phyloP scores from a whole-genome alignment of 2,329 filamentous ascomycete species.

The Alternaria ventricosa region DNA sequence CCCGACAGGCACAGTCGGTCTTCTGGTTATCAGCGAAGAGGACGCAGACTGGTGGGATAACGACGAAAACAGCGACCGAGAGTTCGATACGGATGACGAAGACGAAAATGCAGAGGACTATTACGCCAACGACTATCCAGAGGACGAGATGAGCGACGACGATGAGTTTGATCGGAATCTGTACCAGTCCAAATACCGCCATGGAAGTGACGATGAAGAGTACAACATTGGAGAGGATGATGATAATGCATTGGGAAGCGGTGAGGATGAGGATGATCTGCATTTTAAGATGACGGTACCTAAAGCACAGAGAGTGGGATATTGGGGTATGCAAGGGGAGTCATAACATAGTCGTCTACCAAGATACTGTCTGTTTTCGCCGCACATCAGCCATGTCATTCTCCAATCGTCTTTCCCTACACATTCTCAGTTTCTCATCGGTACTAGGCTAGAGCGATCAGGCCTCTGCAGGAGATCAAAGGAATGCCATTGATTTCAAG shows the following conservation, averaged over 20 bases:
- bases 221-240: constrained; percentile 30
- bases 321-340: constrained; percentile 34
- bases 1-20: constrained; percentile 45
- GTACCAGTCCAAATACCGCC: constrained; percentile 49
- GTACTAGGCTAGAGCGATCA: neutral
- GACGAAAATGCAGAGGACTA: constrained; percentile 76
- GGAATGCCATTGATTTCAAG: neutral
- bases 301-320: constrained; percentile 28
- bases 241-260: constrained; percentile 26
- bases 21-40: constrained; percentile 58
- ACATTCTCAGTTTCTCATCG: neutral
- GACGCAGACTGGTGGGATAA: constrained; percentile 65
- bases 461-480: neutral
- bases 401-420: neutral
- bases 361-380: neutral
- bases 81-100: constrained; percentile 66
- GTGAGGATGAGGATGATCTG: constrained; percentile 39
- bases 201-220: constrained; percentile 52
- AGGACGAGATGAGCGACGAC: constrained; percentile 77
- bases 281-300: constrained; percentile 39
- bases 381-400: neutral
- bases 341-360: neutral
- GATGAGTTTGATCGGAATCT: constrained; percentile 63
- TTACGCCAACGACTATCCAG: constrained; percentile 80
- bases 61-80: constrained; percentile 59